phyloP scores from a whole-genome alignment of 1,284 basidiomycete species.

The Marasmius tenuissimus region DNA sequence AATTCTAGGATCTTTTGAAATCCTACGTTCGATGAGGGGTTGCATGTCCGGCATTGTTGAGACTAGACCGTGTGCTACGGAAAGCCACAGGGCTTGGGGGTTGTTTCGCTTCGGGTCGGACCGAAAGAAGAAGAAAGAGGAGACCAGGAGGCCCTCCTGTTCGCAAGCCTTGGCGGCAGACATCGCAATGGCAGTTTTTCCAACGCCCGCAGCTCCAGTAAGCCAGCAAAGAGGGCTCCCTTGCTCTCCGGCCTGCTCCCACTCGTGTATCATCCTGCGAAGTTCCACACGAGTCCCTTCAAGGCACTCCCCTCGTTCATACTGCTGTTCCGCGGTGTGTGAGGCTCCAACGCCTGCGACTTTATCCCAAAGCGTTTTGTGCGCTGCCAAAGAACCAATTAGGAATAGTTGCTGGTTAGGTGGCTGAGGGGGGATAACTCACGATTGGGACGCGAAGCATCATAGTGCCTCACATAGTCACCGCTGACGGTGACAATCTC shows the following conservation, averaged over 20 bases:
- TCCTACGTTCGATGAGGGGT: neutral
- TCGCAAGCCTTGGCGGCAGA: slow-evolving; percentile 12
- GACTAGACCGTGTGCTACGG: slow-evolving; percentile 1
- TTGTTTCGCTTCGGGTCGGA: neutral
- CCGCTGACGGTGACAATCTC: too few relatives aligned
- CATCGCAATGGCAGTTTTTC: slow-evolving; percentile 20
- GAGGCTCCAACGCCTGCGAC: neutral
- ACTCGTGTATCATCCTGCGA: slow-evolving; percentile 10
- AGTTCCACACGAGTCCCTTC: slow-evolving; percentile 12
- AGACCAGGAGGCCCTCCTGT: slow-evolving; percentile 2
- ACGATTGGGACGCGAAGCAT: too few relatives aligned
- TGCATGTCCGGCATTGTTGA: neutral
- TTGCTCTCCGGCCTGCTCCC: slow-evolving; percentile 1
- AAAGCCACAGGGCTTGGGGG: neutral
- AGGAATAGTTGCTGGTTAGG: too few relatives aligned
- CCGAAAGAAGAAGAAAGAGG: slow-evolving; percentile 19
- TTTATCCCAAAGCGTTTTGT: neutral
- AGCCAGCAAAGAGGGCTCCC: slow-evolving; percentile 13
- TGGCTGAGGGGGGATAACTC: too few relatives aligned
- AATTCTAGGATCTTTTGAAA: neutral
- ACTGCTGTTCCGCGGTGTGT: neutral
- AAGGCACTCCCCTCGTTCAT: slow-evolving; percentile 7
- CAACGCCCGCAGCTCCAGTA: slow-evolving; percentile 15
- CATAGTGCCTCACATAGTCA: too few relatives aligned
- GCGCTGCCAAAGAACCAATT: neutral